Percentiles rank a stretch among this genome's conserved stretches.
phyloP scores from a whole-genome alignment of 2,329 filamentous ascomycete genomes.

The Emmonsia crescens region DNA sequence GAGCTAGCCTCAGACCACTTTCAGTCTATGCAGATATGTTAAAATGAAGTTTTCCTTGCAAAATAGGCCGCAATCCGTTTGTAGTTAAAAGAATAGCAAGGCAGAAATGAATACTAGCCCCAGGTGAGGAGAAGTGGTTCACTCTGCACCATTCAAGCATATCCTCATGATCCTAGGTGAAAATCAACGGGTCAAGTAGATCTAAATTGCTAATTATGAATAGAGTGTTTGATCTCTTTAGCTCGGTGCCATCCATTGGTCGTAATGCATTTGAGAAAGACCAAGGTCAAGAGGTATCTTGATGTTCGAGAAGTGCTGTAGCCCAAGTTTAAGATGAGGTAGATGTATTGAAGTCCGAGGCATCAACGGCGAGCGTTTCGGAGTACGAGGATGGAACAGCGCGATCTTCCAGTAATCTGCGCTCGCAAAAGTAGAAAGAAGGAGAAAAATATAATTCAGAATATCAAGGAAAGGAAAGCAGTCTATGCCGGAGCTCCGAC shows the following conservation, averaged over 20 bases:
- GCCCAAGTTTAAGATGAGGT: not conserved
- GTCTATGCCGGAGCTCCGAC: too few species aligned
- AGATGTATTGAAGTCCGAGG: not conserved
- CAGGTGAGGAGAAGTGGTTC: not conserved
- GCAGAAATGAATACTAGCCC: not conserved
- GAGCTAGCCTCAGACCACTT: not conserved
- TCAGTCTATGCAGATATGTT: not conserved
- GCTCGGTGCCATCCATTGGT: not conserved
- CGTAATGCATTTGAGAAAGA: not conserved
- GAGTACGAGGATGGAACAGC: not conserved
- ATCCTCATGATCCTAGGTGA: not conserved
- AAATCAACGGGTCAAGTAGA: not conserved
- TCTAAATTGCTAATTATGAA: not conserved
- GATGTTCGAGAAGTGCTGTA: not conserved
- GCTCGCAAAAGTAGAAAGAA: not conserved
- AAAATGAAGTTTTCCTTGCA: not conserved
- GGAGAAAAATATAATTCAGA: not conserved
- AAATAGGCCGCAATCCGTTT: not conserved
- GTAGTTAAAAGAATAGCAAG: not conserved
- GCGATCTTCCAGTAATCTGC: too few species aligned
- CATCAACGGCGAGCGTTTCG: not conserved
- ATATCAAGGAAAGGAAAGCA: too few species aligned
- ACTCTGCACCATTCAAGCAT: not conserved
- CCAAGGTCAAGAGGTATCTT: too few species aligned
- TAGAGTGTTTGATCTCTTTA: not conserved